A percentile compares a stretch with the other conserved stretches of the same genome.
These are phyloP conservation scores for Fusarium illudens DNA, from an alignment of 2,329 filamentous ascomycete species.

Conservation along the genomic window DNA sequence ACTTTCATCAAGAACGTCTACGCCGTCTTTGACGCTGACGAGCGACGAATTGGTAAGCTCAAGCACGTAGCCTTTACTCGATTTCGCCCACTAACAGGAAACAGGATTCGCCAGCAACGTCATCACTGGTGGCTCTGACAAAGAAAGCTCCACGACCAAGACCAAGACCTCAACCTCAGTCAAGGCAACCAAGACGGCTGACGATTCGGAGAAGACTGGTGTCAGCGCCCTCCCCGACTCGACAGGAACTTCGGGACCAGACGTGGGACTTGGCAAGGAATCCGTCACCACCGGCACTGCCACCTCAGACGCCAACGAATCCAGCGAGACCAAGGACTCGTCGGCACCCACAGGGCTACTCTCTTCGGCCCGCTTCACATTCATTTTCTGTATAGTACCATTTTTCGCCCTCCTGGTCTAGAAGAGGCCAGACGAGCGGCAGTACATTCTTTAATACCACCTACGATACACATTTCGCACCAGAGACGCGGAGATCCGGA, in stretches of 20 bases:
- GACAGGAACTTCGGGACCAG: slow-evolving; percentile 23
- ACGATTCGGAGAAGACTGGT: slow-evolving; percentile 19
- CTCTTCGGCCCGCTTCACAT: slow-evolving; percentile 35
- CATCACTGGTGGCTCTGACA: slow-evolving; percentile 18
- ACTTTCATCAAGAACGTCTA: slow-evolving; percentile 93
- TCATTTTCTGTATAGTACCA: slow-evolving; percentile 41
- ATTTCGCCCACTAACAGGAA: slow-evolving; percentile 11
- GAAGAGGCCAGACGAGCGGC: slow-evolving; percentile 16
- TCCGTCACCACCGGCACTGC: slow-evolving; percentile 35
- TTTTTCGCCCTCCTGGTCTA: slow-evolving; percentile 40
- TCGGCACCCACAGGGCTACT: slow-evolving; percentile 29
- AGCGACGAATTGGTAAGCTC: slow-evolving; percentile 66
- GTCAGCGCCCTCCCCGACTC: slow-evolving; percentile 24
- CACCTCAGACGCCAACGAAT: slow-evolving; percentile 23
- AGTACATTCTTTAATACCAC: slow-evolving; percentile 43
- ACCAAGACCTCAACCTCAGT: slow-evolving; percentile 16
- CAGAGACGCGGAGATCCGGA: slow-evolving; percentile 12
- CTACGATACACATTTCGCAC: slow-evolving; percentile 5
- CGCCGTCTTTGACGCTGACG: slow-evolving; percentile 80
- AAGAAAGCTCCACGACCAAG: slow-evolving; percentile 14
- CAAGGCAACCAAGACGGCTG: slow-evolving; percentile 25
- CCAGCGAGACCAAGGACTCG: slow-evolving; percentile 38
- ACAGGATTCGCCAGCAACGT: slow-evolving; percentile 36
- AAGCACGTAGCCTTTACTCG: fast-evolving
- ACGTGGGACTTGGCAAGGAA: slow-evolving; percentile 39